Percentiles rank a stretch among this genome's conserved stretches.
phyloP scores from a whole-genome alignment of 2,329 filamentous ascomycete species.

The Chrysoporthe deuterocubensis region DNA sequence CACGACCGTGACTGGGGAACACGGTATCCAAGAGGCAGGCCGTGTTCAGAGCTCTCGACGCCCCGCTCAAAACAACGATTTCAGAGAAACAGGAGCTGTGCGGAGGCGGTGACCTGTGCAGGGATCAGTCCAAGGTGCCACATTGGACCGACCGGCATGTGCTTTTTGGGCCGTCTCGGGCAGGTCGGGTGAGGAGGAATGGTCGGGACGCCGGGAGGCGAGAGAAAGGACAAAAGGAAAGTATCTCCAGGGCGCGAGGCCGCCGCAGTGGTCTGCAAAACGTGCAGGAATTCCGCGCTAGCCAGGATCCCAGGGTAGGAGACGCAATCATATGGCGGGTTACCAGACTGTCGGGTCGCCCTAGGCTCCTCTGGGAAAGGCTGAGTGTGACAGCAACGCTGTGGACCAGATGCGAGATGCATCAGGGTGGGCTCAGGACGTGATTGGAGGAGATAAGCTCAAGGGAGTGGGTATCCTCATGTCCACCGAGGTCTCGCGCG shows the following conservation, averaged over 20 bases:
- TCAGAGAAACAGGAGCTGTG: background rate
- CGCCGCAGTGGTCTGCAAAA: background rate
- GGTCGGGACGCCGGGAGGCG: background rate
- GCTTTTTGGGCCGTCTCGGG: slow-evolving; percentile 1
- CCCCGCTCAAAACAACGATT: background rate
- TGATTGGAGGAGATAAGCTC: slow-evolving; percentile 6
- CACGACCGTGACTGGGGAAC: background rate
- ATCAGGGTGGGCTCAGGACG: background rate
- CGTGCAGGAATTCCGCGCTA: background rate
- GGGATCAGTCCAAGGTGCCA: background rate
- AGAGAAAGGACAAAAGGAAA: background rate
- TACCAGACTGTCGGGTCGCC: slow-evolving; percentile 26
- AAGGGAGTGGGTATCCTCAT: background rate
- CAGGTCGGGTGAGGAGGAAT: slow-evolving; percentile 7
- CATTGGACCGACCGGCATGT: slow-evolving; percentile 8
- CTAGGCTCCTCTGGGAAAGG: slow-evolving; percentile 20
- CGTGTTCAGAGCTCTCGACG: background rate
- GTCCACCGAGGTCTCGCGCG: background rate
- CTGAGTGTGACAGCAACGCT: slow-evolving; percentile 15
- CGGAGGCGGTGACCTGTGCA: background rate
- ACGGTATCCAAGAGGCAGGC: background rate
- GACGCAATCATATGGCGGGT: slow-evolving; percentile 11
- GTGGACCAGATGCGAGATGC: slow-evolving; percentile 2
- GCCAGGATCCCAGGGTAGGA: background rate
- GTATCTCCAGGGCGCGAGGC: background rate